Evolutionary conservation across 306 rosid genomes (phyloP), one percentile per base, ranked within the genome.

Genomic region (Cucurbita pepo): DNA sequence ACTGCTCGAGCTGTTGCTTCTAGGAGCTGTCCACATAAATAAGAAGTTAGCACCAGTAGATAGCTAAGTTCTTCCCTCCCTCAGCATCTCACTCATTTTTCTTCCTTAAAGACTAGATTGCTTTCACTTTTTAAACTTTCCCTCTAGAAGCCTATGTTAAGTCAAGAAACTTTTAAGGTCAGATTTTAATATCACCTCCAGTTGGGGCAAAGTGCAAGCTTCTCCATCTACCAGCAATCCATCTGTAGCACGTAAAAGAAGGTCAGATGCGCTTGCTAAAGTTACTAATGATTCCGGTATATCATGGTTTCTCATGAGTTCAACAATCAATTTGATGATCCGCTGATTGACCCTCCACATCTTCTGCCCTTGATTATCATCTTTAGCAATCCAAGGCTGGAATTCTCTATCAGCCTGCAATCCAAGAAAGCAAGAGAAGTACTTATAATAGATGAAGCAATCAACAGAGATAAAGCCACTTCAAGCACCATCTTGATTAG

Each of bases 341-440:
- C 98, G 85, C 76, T 89, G 98, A 77, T 94, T 94, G 81, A 90
- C 74, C 83, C 88, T 86, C 98, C 98, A 90, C 90, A 94, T 89
- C 84, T 85, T 94, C 85, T 91, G 97, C 77, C 95, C 95, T 45
- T 79, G 87, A 79, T 84, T 92, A 78, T 90, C 97, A 77, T 94
- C 98, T 83, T 91, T 94, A 16, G 96, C 98, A 86, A 94, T 90
- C 98, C 98, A 94, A 44, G 98, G 97, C 77, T 91, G 97, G 87
- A 94, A 81, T 77, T 91, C 97, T 79, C 85, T 87, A 48, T 89
- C 97, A 15, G 98, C 98, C 98, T 94, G 89, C 69, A 75, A 71
- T 77, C 54, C 78, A 43, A 77, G 77, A 83, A 84, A 61, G 81
- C 77, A 77, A 77, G 3, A 73, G 83, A 81, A 7, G 45, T 51